phyloP scores from a whole-genome alignment of 306 rosid genomes.

The Fragaria iinumae region DNA sequence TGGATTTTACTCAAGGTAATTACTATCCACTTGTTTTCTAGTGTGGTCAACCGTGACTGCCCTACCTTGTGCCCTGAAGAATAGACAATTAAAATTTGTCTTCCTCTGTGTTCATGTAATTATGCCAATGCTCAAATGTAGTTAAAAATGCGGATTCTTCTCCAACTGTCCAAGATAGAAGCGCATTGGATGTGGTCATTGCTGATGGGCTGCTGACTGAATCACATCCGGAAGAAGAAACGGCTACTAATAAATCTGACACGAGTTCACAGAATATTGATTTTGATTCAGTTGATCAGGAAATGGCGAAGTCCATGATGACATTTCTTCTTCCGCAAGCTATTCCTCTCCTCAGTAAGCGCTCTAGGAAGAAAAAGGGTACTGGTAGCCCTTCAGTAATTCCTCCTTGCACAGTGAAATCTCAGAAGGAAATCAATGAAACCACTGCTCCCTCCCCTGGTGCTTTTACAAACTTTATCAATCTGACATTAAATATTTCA shows the following conservation, averaged over 20 bases:
- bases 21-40: constrained; percentile 11
- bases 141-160: constrained; percentile 42
- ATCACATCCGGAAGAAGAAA: constrained; percentile 39
- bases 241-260: constrained; percentile 32
- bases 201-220: constrained; percentile 37
- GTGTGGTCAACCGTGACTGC: constrained; percentile 1
- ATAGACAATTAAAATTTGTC: constrained; percentile 16
- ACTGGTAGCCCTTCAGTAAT: constrained; percentile 27
- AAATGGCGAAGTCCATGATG: constrained; percentile 80
- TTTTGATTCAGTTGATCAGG: constrained; percentile 59
- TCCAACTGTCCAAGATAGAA: constrained; percentile 36
- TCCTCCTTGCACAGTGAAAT: constrained; percentile 27
- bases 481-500: background rate
- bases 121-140: constrained; percentile 41
- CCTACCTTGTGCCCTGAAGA: constrained; percentile 17
- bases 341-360: constrained; percentile 63
- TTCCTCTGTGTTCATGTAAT: constrained; percentile 15
- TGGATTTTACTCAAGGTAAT: constrained; percentile 50
- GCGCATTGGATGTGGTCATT: constrained; percentile 24
- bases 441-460: constrained; percentile 34
- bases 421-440: constrained; percentile 33
- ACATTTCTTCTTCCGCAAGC: constrained; percentile 81
- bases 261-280: constrained; percentile 38
- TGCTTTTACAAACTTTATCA: constrained; percentile 22
- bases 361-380: constrained; percentile 43